Evolutionary conservation across 441 rosid genomes (phyloP).

Genomic region (Eutrema salsugineum): DNA sequence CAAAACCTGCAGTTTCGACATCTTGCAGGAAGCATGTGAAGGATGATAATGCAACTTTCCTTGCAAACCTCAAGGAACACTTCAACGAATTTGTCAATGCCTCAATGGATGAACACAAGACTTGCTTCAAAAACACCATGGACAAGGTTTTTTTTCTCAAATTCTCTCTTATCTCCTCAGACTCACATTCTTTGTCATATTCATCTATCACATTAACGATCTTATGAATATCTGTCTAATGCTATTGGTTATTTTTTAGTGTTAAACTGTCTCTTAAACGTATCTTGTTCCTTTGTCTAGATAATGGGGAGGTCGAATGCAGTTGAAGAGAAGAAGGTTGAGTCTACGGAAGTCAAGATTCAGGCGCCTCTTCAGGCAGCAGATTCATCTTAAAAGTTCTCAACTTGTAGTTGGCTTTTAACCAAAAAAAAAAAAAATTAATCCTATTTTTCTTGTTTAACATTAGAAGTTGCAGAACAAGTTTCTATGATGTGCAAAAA

Average conservation of each 20-base stretch:
- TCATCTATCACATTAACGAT: too few relatives aligned
- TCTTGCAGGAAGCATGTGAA: conserved; percentile 60
- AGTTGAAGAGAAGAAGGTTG: conserved; percentile 40
- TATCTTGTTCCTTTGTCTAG: conserved; percentile 20
- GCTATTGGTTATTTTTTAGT: neutral
- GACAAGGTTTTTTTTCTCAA: conserved; percentile 47
- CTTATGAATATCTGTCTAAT: neutral
- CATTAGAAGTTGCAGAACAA: neutral
- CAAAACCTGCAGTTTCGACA: conserved; percentile 32
- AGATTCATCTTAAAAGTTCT: conserved; percentile 18
- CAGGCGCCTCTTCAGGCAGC: conserved; percentile 47
- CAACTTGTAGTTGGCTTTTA: neutral
- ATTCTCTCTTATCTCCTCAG: neutral
- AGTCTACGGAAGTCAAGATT: conserved; percentile 52
- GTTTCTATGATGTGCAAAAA: neutral
- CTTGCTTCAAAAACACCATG: conserved; percentile 63
- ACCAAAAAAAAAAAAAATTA: neutral
- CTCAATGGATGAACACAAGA: conserved; percentile 82
- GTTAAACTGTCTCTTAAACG: neutral
- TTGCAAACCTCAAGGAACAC: conserved; percentile 67
- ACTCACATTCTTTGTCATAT: too few relatives aligned
- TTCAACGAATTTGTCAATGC: conserved; percentile 65
- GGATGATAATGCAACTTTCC: conserved; percentile 55
- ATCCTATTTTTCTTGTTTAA: neutral
- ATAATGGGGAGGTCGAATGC: conserved; percentile 49